Evolutionary conservation across 129 eudicot species (phyloP), one percentile per base, ranked within the genome.

Genomic region (Chrysanthemum seticuspe): DNA sequence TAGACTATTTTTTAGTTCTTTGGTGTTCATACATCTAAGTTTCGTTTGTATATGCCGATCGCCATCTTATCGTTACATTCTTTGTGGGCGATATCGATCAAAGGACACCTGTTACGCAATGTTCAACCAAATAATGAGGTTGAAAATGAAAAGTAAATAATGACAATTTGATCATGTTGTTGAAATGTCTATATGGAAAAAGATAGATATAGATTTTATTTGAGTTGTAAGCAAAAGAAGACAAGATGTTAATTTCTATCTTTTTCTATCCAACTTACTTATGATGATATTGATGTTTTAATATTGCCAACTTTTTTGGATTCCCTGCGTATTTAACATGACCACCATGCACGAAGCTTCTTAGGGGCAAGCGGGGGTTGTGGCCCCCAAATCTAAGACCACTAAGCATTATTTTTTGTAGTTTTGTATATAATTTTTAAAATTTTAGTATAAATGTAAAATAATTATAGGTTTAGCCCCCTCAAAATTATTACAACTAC

Each of bases 191-290:
- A 70, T 53, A 3, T 51, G 74, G 21, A 78, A 40, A 78, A 78
- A 40, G 25, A 23, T 23, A 23, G 25, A 23, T 23, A 62, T 40
- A 16, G 58, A 36, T 62, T 78, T 71, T 62, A 76, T 71, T 53
- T 78, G 76, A 53, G 63, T 62, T 70, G 36, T 73, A 62, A 78
- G 76, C 76, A 78, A 78, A 56, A 51, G 70, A 70, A 8, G 59
- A 77, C 65, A 77, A 34, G 23, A 59, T 68, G 62, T 68, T 68
- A 59, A 68, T 76, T 29, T 62, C 15, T 51, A 50, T 77, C 49
- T 6, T 57, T 67, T 57, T 67, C 68, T 14, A 50, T 67, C 52
- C 45, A n/a, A 40, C n/a, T 47, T 47, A 10, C 25, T 23, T 23
- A 23, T 58, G 52, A 50, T 53, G 1, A 65, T 61, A 60, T 75